Evolutionary conservation across 2,329 filamentous ascomycete species (phyloP).

Genomic region (Fusarium sp.): DNA sequence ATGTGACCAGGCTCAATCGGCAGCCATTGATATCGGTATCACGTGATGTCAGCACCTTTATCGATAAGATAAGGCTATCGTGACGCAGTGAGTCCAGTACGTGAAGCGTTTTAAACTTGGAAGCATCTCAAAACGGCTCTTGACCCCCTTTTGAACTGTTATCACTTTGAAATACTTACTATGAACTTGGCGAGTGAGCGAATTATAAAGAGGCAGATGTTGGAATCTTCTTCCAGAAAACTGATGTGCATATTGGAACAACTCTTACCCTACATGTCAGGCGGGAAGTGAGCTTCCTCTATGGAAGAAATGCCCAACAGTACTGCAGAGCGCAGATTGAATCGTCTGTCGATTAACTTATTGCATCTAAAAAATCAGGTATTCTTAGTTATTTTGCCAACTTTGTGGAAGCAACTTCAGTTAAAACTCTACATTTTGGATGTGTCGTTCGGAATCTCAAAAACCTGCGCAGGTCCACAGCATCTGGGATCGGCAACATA

Average conservation of each 20-base stretch:
- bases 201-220: background rate
- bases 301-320: background rate
- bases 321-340: background rate
- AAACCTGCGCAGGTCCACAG: background rate
- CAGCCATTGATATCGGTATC: accelerated
- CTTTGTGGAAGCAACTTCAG: background rate
- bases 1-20: background rate
- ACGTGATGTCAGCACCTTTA: background rate
- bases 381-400: background rate
- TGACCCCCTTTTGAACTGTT: background rate
- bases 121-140: background rate
- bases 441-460: background rate
- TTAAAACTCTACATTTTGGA: background rate
- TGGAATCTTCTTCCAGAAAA: background rate
- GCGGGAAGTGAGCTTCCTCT: background rate
- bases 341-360: background rate
- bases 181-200: background rate
- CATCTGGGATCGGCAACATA: background rate
- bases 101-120: background rate
- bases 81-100: background rate
- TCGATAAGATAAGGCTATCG: background rate
- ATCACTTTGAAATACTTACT: background rate
- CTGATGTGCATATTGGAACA: background rate
- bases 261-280: background rate
- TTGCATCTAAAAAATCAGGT: background rate